phyloP scores from a whole-genome alignment of 441 rosid genomes.

The Iberis amara region DNA sequence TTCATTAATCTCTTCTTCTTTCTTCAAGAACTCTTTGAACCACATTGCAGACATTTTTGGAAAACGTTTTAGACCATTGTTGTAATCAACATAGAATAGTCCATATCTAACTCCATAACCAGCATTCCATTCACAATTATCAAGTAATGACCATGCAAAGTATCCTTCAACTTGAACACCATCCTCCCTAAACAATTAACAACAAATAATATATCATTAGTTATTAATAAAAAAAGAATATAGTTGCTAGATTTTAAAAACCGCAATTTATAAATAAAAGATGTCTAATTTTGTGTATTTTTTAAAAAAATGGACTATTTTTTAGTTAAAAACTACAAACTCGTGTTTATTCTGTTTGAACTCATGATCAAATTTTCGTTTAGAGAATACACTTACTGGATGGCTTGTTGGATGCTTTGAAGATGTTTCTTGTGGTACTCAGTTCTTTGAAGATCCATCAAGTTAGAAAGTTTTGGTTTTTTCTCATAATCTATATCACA shows the following conservation, averaged over 20 bases:
- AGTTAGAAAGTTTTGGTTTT: slow-evolving; percentile 23
- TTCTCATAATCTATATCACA: slow-evolving; percentile 28
- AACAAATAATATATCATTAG: background rate
- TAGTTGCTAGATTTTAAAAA: background rate
- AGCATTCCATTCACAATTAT: slow-evolving; percentile 34
- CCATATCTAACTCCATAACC: slow-evolving; percentile 34
- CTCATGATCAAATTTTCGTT: too few species aligned
- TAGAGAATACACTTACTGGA: slow-evolving; percentile 22
- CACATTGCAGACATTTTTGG: slow-evolving; percentile 34
- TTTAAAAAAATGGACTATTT: too few species aligned
- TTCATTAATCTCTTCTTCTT: slow-evolving; percentile 25
- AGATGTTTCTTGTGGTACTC: slow-evolving; percentile 37
- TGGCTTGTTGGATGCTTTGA: slow-evolving; percentile 29
- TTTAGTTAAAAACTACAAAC: too few species aligned
- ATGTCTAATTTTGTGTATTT: too few species aligned
- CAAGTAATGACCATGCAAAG: slow-evolving; percentile 35
- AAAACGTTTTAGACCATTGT: slow-evolving; percentile 32
- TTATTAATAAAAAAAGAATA: background rate
- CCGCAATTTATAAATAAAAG: too few species aligned
- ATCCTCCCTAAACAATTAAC: slow-evolving; percentile 28
- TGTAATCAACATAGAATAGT: slow-evolving; percentile 27
- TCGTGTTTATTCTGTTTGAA: too few species aligned
- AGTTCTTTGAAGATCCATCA: slow-evolving; percentile 35
- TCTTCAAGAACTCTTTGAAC: slow-evolving; percentile 36
- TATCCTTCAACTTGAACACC: slow-evolving; percentile 32